A percentile compares a stretch with the other conserved stretches of the same genome.
These are phyloP conservation scores for Ganoderma leucocontextum DNA, from an alignment of 1,284 basidiomycete genomes.

Conservation along the genomic window DNA sequence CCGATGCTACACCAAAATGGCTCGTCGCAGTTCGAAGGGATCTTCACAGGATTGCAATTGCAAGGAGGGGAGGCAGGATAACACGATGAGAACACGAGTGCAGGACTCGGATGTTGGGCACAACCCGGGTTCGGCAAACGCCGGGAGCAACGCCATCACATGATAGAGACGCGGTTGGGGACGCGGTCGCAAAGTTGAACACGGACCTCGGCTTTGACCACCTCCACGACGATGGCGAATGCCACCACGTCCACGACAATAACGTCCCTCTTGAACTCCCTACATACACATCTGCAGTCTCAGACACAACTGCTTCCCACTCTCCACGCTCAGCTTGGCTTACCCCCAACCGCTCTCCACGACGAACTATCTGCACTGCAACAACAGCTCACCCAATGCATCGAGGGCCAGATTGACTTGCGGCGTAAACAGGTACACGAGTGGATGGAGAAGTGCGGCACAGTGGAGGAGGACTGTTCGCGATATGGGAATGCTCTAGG, in stretches of 20 bases:
- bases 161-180: slow-evolving; percentile 33
- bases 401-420: slow-evolving; percentile 72
- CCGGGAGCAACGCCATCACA: slow-evolving; percentile 26
- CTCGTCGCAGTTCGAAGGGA: too few species aligned
- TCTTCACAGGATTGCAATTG: too few species aligned
- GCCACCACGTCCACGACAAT: slow-evolving; percentile 42
- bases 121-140: too few species aligned
- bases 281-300: slow-evolving; percentile 78
- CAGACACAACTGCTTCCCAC: slow-evolving; percentile 81
- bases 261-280: slow-evolving; percentile 74
- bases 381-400: slow-evolving; percentile 70
- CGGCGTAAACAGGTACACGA: slow-evolving; percentile 73
- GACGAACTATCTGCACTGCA: slow-evolving; percentile 76
- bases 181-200: slow-evolving; percentile 26
- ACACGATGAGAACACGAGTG: too few species aligned
- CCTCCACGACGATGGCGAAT: slow-evolving; percentile 28
- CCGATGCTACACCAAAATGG: too few species aligned
- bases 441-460: slow-evolving; percentile 72
- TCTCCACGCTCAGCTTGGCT: slow-evolving; percentile 73
- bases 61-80: too few species aligned
- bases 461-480: slow-evolving; percentile 68
- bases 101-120: too few species aligned
- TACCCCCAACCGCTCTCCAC: slow-evolving; percentile 76
- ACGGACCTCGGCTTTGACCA: slow-evolving; percentile 22
- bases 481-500: slow-evolving; percentile 74